Evolutionary conservation across 2,329 filamentous ascomycete genomes (phyloP).

Genomic region (Colletotrichum brevisporum): DNA sequence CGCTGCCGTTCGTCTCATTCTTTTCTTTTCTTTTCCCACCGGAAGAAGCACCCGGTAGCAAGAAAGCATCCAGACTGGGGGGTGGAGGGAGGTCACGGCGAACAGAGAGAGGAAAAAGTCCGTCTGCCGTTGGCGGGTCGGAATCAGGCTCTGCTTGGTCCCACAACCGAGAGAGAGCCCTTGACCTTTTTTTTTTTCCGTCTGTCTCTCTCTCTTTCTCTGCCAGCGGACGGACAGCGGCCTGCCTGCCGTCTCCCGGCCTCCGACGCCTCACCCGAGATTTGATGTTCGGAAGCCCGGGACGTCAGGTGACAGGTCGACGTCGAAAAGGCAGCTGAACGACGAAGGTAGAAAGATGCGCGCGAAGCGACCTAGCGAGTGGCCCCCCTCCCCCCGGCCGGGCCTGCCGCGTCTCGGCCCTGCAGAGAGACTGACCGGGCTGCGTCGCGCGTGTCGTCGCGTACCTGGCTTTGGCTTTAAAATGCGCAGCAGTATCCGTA

Average conservation of each 20-base stretch:
- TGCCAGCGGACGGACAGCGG: too few species aligned
- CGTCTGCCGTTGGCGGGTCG: slow-evolving; percentile 12
- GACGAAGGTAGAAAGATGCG: too few species aligned
- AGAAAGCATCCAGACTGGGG: not conserved
- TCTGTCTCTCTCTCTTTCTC: too few species aligned
- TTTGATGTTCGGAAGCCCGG: too few species aligned
- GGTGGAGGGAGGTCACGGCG: not conserved
- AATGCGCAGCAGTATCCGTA: too few species aligned
- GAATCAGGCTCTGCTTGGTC: slow-evolving; percentile 2
- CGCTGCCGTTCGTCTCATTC: not conserved
- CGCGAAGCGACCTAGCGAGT: too few species aligned
- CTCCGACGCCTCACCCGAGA: not conserved
- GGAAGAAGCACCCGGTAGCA: not conserved
- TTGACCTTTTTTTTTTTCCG: too few species aligned
- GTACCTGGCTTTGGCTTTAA: too few species aligned
- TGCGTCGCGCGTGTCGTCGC: too few species aligned
- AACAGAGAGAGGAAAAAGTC: not conserved
- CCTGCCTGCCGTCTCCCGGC: not conserved
- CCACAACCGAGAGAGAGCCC: not conserved
- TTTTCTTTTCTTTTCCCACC: slow-evolving; percentile 1
- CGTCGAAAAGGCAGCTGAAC: too few species aligned
- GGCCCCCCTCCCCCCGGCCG: not conserved
- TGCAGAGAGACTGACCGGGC: not conserved
- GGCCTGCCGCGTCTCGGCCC: slow-evolving; percentile 22
- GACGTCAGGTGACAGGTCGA: too few species aligned